Evolutionary conservation across 176 grass and related monocot genomes (phyloP), one percentile per base, ranked within the genome.

Genomic region (Musa itinerans): DNA sequence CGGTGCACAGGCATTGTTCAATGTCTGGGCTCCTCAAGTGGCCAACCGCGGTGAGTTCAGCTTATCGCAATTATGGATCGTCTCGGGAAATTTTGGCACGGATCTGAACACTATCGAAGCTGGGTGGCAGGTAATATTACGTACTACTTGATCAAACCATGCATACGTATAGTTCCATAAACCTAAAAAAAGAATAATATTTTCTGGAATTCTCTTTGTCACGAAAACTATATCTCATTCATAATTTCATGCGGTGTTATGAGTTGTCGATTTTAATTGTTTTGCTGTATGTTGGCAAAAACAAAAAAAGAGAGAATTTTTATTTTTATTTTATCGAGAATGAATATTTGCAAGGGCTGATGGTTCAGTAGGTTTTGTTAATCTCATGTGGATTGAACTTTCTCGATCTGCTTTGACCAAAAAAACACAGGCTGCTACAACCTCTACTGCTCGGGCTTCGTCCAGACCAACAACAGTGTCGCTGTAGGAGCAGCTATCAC

Each of bases 101-200:
- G 21, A 59, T 55, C 72, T 59, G 7, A 57, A 74, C 53, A 57
- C 48, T 6, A 6, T 73, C 53, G 71, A 73, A 73, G 51, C 50
- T 24, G 71, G 71, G 11, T 73, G 71, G 71, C 71, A 73, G 71
- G 71, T 73, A 73, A 53, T 10, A 48, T 17, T 26, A 26, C 26
- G 26, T 26, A 2, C 26, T 26, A 2, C 26, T 26, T 26, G 26
- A 26, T 26, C 26, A 26, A 26, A 1, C 26, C 1, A 26, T 26
- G 26, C 2, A 26, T 26, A 2, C 26, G 2, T 26, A 26, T 26
- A 26, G 26, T 26, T 26, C 26, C 26, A 26, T 26, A 26, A 26
- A 26, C 26, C 26, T 26, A 26, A 26, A 26, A 1, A 26, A 26
- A 26, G 26, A 26, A 26, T 26, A 26, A 26, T 26, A 26, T 26